Base-by-base conservation (phyloP, 2,329 filamentous ascomycete species). In the Fusarium mangiferae region DNA sequence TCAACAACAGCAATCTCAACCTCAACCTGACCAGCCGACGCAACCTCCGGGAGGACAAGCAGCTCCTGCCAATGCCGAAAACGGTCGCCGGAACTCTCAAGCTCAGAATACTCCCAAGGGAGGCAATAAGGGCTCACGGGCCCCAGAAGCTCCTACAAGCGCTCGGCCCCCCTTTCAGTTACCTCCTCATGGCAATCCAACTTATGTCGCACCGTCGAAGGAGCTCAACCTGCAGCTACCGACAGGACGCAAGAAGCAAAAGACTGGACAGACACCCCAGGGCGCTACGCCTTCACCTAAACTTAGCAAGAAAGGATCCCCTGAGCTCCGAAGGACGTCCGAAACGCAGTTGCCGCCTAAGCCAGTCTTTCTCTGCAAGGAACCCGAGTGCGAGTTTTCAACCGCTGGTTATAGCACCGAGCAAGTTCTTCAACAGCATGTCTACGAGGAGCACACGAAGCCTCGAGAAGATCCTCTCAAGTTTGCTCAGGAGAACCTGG, bases 391-490 rank as follows among this genome's bases (percentile, higher is more conserved):
- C 74, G 88, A 90, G 35, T 83, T 83, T 72, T 84, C 85, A 14
- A 78, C 77, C 5, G 81, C 83, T 18, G 87, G 85, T 0, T 91
- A 91, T 73, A 76, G 85, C 5, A 89, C 81, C 12, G 87, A 91
- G 70, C 88, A 90, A 72, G 85, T 85, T 18, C 83, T 87, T 55
- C 85, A 86, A 61, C 78, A 81, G 17, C 90, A 92, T 75, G 80
- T 85, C 13, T 83, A 88, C n/a, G 87, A 91, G 64, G 89, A 91
- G 77, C 90, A 92, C 73, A 81, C 85, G 28, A 87, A 86, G 77
- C 90, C 90, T 11, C 81, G 83, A 46, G 83, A 89, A 70, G 82
- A 92, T 66, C 89, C 90, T 6, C 48, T 85, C 63, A 87, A 87
- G 72, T 92, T 87, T 76, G 81, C 84, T 22, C 76, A 83, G 56